phyloP scores from a whole-genome alignment of 2,329 filamentous ascomycete genomes.

The Alternaria hordeiaustralica region DNA sequence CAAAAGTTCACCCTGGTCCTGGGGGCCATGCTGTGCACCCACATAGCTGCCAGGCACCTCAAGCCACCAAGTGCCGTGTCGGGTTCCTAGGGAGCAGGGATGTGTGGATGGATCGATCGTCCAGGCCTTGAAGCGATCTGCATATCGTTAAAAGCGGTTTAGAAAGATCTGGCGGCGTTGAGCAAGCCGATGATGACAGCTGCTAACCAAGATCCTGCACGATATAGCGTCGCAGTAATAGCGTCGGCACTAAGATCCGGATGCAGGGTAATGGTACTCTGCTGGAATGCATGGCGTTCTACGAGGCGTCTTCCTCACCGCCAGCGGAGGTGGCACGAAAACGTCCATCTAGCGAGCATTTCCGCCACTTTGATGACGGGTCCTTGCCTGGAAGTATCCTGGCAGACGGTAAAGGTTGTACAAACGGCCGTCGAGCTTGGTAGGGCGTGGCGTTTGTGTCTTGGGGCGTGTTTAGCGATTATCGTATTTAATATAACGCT shows the following conservation, averaged over 20 bases:
- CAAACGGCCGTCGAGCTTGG: slow-evolving; percentile 31
- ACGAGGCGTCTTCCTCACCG: slow-evolving; percentile 19
- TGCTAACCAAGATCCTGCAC: slow-evolving; percentile 40
- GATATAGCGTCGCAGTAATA: slow-evolving; percentile 34
- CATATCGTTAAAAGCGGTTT: slow-evolving; percentile 25
- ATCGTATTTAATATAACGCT: too few relatives aligned
- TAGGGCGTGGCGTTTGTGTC: slow-evolving; percentile 18
- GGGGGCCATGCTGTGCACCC: slow-evolving; percentile 27
- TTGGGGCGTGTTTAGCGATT: too few relatives aligned
- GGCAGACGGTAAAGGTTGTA: slow-evolving; percentile 20
- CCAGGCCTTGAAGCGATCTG: slow-evolving; percentile 37
- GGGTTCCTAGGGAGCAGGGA: slow-evolving; percentile 29
- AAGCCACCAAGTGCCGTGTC: slow-evolving; percentile 28
- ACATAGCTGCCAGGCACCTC: slow-evolving; percentile 27
- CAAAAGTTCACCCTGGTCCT: slow-evolving; percentile 28
- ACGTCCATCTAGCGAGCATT: slow-evolving; percentile 23
- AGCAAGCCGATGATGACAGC: slow-evolving; percentile 35
- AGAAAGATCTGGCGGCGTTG: slow-evolving; percentile 39
- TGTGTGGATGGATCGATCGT: slow-evolving; percentile 32
- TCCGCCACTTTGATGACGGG: slow-evolving; percentile 21
- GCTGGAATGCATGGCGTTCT: slow-evolving; percentile 19
- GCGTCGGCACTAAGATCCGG: slow-evolving; percentile 34
- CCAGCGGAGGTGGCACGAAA: slow-evolving; percentile 17
- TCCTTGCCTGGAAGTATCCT: slow-evolving; percentile 19
- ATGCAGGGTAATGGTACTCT: slow-evolving; percentile 34